These are phyloP conservation scores for Fusarium burgessii DNA, from an alignment of 2,329 filamentous ascomycete genomes.

Conservation along the genomic window DNA sequence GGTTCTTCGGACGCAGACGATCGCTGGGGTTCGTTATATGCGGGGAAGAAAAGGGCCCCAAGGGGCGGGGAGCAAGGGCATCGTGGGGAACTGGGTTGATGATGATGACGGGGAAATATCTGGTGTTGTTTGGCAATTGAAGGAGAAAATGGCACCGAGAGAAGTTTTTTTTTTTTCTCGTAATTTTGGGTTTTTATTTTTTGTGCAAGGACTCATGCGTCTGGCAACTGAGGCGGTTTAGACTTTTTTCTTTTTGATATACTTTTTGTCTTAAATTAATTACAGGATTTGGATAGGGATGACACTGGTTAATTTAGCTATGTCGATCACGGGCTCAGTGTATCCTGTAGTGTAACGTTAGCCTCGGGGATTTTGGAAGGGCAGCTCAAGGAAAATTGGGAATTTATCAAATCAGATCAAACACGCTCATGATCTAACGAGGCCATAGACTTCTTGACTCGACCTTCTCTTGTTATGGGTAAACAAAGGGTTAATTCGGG, in stretches of 20 bases:
- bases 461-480: neutral
- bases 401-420: neutral
- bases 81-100: constrained; percentile 25
- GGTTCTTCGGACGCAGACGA: constrained; percentile 31
- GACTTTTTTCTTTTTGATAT: neutral
- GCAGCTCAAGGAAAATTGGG: neutral
- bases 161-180: neutral
- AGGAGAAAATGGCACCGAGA: neutral
- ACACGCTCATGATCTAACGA: neutral
- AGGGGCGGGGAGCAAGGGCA: constrained; percentile 16
- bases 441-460: neutral
- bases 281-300: neutral
- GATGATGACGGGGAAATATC: constrained; percentile 7
- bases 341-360: constrained; percentile 22
- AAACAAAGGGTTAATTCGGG: neutral
- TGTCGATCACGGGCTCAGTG: constrained; percentile 27
- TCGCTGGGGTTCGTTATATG: constrained; percentile 30
- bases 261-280: neutral
- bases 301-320: constrained; percentile 17
- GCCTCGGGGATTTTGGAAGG: neutral
- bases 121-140: constrained; percentile 24
- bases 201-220: neutral
- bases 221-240: neutral
- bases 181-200: neutral
- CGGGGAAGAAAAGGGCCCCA: constrained; percentile 28